Evolutionary conservation across 2,329 filamentous ascomycete genomes (phyloP), one percentile per base, ranked within the genome.

Genomic region (Fusarium sp.): DNA sequence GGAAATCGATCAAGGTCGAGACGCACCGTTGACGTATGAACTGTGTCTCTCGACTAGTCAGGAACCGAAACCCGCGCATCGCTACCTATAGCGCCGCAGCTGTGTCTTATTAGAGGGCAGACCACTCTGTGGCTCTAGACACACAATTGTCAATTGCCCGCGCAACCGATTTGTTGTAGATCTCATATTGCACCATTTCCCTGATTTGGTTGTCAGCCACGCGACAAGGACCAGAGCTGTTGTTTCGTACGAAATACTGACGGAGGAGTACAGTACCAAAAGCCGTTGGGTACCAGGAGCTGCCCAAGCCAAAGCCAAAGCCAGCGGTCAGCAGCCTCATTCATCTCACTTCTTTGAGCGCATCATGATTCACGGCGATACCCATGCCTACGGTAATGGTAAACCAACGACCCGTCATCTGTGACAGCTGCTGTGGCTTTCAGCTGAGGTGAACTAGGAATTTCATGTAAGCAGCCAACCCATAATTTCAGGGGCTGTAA

Each of bases 151-250:
- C 57, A 45, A 42, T 42, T 41, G 52, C 52, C 44, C 44, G 4
- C 44, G 61, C 57, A 55, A 53, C 43, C 45, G 43, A 56, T 52
- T 52, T 57, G 28, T 25, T 69, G 65, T 55, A 62, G 67, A 69
- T 69, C 62, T 26, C 57, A 41, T 39, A 67, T 63, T 61, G 39
- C 66, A 50, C 37, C 58, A 48, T 53, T 71, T 71, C 67, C 68
- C 53, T 71, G 68, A 71, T 71, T 69, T 71, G 56, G 64, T 58
- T 62, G 53, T 69, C 21, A 57, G 60, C 68, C 67, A 71, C 68
- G 68, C 68, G 68, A 71, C 68, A 69, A 56, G 54, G 54, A 58
- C 50, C 14, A 39, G 44, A 46, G 44, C 44, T 26, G 43, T 31
- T 23, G 12, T 54, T 43, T 48, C 18, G 6, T 51, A 25, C 21